Evolutionary conservation across 352 stramenopile genomes (phyloP), one percentile per base, ranked within the genome.

Genomic region (Phytophthora chlamydospora): DNA sequence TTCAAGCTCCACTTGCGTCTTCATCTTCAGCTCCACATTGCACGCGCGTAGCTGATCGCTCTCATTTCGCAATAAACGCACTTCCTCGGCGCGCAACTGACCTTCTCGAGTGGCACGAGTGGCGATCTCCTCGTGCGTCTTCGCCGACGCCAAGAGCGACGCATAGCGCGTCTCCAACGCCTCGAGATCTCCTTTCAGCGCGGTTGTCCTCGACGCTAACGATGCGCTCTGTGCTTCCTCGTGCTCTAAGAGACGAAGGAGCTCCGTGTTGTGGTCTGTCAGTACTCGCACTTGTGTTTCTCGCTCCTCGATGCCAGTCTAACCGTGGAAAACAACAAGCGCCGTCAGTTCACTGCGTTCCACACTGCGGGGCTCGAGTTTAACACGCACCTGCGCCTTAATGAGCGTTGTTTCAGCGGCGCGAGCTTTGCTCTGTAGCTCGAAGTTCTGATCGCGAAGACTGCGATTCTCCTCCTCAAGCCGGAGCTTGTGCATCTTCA

Each of bases 1-100:
- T 65, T 99, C 96, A 4, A 99, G 72, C 66, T 99, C 96, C 29
- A 99, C 93, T 32, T 97, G 88, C 0, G 93, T 95, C 64, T 98
- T 98, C 76, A 98, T 96, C 54, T 95, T 93, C 49, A 98, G 70
- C 56, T 99, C 95, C 1, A 88, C 85, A 63, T 98, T 98, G 52
- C 91, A 92, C 3, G 88, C 82, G 10, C 92, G 96, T n/a, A 99
- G 71, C 60, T 98, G 91, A 43, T 99, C 95, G 41, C 73, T 91
- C 33, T 93, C 81, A 42, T 77, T 88, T 36, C 91, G 82, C 32
- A 98, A 68, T 14, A 99, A 63, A 13, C 94, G 84, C 39, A 98
- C 91, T 83, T 99, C 96, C 53, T 99, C 95, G 8, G 93, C 88
- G 35, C 95, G 89, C 10, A 99, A 78, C 61, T 98, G 88, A 27